A percentile compares a stretch with the other conserved stretches of the same genome.
These are phyloP conservation scores for Hypoxylon sp. DNA, from an alignment of 2,329 filamentous ascomycete species.

Conservation along the genomic window DNA sequence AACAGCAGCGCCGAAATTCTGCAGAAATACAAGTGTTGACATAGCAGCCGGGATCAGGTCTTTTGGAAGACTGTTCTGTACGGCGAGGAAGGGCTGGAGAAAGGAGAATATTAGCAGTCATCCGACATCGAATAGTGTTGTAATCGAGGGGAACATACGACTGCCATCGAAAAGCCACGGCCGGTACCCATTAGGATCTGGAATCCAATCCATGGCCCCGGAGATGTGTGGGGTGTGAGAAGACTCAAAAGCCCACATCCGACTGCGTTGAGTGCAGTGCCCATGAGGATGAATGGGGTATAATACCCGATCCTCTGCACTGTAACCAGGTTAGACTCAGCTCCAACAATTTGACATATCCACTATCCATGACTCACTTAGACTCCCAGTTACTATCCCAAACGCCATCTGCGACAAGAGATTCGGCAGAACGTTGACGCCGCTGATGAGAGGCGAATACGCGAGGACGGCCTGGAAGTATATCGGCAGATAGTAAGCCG, in stretches of 20 bases:
- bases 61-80: slow-evolving; percentile 33
- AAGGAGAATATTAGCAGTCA: neutral
- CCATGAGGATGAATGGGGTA: slow-evolving; percentile 23
- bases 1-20: slow-evolving; percentile 28
- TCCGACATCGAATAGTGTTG: neutral
- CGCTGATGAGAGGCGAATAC: slow-evolving; percentile 39
- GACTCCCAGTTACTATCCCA: slow-evolving; percentile 17
- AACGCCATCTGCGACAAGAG: slow-evolving; percentile 53
- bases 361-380: slow-evolving; percentile 18
- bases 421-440: slow-evolving; percentile 43
- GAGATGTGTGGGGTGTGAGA: slow-evolving; percentile 7
- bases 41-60: slow-evolving; percentile 27
- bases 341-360: neutral
- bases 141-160: slow-evolving; percentile 9
- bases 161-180: slow-evolving; percentile 22
- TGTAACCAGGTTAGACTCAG: neutral
- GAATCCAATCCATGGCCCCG: slow-evolving; percentile 21
- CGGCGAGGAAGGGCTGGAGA: slow-evolving; percentile 25
- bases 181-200: slow-evolving; percentile 31
- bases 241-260: slow-evolving; percentile 29
- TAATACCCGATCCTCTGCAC: slow-evolving; percentile 29
- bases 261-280: slow-evolving; percentile 15
- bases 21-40: slow-evolving; percentile 32
- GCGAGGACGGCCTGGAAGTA: slow-evolving; percentile 45
- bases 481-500: slow-evolving; percentile 56